Conservation (phyloP, 2,329 filamentous ascomycete species). For the Botrytis pseudocinerea region DNA sequence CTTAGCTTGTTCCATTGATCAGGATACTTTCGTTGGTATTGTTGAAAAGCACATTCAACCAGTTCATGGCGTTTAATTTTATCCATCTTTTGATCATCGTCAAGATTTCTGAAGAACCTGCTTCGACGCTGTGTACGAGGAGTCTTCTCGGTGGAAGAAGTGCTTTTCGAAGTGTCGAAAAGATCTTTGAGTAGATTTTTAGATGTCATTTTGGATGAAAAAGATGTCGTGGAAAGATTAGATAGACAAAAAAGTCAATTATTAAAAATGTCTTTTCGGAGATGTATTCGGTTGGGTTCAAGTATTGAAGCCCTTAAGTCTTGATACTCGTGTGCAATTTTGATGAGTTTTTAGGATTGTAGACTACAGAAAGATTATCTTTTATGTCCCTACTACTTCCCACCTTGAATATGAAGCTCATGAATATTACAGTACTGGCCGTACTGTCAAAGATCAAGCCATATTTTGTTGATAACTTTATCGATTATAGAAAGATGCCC, state of each 20-base stretch:
- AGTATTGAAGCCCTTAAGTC: background rate
- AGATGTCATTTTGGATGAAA: background rate
- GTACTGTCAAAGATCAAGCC: background rate
- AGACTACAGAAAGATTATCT: too few species aligned
- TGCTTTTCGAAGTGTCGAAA: background rate
- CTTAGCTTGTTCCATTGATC: background rate
- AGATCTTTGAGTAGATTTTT: background rate
- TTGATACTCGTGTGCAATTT: background rate
- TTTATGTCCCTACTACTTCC: background rate
- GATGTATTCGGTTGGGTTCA: background rate
- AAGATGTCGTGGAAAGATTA: background rate
- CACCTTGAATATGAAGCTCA: background rate
- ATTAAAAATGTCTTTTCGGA: rapidly evolving
- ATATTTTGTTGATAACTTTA: too few species aligned
- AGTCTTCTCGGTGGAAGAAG: background rate
- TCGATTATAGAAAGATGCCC: too few species aligned
- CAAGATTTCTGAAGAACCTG: background rate
- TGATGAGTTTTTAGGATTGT: background rate
- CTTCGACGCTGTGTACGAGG: too few species aligned
- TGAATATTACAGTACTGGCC: background rate
- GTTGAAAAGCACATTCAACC: background rate
- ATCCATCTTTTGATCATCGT: background rate
- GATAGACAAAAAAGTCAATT: rapidly evolving
- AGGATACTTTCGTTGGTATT: background rate
- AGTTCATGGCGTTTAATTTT: background rate